Percentiles rank a stretch among this genome's conserved stretches.
phyloP scores from a whole-genome alignment of 2,329 filamentous ascomycete species.

The Colletotrichum cordylinicola region DNA sequence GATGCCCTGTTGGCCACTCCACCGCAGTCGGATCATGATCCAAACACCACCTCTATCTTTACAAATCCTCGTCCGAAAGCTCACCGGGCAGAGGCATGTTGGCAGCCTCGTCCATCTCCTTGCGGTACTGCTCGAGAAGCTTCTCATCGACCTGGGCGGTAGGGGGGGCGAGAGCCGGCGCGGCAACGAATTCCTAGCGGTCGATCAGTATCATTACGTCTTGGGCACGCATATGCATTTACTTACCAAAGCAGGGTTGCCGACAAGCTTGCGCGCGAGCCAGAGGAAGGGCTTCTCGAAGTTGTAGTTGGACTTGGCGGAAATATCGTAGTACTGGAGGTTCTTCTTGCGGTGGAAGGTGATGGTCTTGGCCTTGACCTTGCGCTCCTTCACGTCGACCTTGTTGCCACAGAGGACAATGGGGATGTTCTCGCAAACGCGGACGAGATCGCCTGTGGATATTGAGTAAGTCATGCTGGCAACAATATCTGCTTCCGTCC shows the following conservation, averaged over 20 bases:
- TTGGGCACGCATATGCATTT: constrained; percentile 30
- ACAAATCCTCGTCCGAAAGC: constrained; percentile 78
- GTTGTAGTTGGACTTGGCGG: constrained; percentile 99
- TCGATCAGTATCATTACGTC: not conserved
- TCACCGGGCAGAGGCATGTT: constrained; percentile 90
- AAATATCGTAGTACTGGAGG: constrained; percentile 99
- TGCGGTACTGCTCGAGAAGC: constrained; percentile 80
- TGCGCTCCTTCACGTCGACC: constrained; percentile 99
- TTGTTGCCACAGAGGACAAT: constrained; percentile 99
- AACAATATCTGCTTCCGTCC: not conserved
- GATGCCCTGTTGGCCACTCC: constrained; percentile 1
- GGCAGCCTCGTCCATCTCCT: constrained; percentile 87
- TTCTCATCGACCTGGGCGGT: constrained; percentile 88
- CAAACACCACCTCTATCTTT: constrained; percentile 34
- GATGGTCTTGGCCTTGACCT: constrained; percentile 99
- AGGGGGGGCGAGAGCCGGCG: constrained; percentile 90
- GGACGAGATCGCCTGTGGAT: constrained; percentile 88
- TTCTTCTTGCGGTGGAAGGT: constrained; percentile 99
- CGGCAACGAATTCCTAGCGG: constrained; percentile 90
- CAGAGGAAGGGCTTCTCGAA: constrained; percentile 99
- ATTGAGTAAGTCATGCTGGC: not conserved
- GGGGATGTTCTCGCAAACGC: constrained; percentile 98
- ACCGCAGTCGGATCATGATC: constrained; percentile 1
- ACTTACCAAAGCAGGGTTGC: constrained; percentile 84
- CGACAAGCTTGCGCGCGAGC: constrained; percentile 97